Evolutionary conservation across 2,329 filamentous ascomycete genomes (phyloP).

Genomic region (Paraconiothyrium sp.): DNA sequence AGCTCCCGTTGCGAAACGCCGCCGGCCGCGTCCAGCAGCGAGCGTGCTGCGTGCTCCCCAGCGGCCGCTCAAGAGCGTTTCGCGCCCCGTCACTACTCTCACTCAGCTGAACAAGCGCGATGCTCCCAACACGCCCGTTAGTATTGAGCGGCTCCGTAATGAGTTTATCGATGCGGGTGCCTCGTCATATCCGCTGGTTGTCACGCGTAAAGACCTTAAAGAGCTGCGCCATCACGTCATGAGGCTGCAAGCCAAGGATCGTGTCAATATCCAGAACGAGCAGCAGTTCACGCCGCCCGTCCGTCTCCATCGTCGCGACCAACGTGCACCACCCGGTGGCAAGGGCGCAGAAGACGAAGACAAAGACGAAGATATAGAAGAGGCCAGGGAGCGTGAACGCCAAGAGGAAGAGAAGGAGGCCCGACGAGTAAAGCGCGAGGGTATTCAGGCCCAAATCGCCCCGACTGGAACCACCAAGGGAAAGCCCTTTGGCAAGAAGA

Average conservation of each 20-base stretch:
- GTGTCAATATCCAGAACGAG: constrained; percentile 76
- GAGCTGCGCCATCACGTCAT: constrained; percentile 89
- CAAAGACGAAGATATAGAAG: constrained; percentile 70
- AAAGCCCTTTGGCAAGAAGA: constrained; percentile 76
- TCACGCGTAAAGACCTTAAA: constrained; percentile 81
- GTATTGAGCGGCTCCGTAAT: constrained; percentile 36
- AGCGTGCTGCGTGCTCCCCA: constrained; percentile 49
- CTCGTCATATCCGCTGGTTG: constrained; percentile 69
- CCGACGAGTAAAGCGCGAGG: constrained; percentile 83
- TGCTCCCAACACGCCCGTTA: constrained; percentile 22
- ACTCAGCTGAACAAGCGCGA: constrained; percentile 43
- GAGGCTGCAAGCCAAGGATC: constrained; percentile 72
- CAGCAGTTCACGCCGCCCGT: constrained; percentile 88
- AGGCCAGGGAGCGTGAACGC: constrained; percentile 72
- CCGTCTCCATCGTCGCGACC: constrained; percentile 87
- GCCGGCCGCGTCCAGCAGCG: constrained; percentile 44
- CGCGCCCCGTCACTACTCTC: constrained; percentile 42
- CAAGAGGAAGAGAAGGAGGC: constrained; percentile 72
- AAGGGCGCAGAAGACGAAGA: constrained; percentile 58
- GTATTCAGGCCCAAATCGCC: constrained; percentile 92
- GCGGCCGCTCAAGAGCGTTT: constrained; percentile 46
- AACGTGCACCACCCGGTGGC: constrained; percentile 67
- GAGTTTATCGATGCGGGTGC: constrained; percentile 40
- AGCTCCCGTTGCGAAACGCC: constrained; percentile 34
- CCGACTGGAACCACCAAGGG: constrained; percentile 78